phyloP scores from a whole-genome alignment of 805 yeast genomes.

The Candida yuanshanica region DNA sequence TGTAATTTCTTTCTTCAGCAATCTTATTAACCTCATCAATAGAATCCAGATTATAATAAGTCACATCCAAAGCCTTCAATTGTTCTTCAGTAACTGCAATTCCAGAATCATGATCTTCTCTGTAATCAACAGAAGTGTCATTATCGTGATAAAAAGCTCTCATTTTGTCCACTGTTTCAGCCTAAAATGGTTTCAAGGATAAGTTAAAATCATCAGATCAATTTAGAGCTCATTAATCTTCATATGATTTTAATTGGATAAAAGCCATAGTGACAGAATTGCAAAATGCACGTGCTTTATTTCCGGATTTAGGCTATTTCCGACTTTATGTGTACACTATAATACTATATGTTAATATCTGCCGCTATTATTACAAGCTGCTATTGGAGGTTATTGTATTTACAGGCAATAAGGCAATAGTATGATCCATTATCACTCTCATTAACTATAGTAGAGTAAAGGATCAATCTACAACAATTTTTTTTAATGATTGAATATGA shows the following conservation, averaged over 20 bases:
- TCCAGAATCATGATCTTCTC: constrained; percentile 72
- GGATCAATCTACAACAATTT: not conserved
- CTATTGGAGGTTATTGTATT: no score
- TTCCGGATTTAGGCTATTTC: not conserved
- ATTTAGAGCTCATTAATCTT: not conserved
- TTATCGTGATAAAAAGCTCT: constrained; percentile 63
- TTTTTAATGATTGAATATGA: not conserved
- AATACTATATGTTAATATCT: no score
- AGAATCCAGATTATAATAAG: constrained; percentile 47
- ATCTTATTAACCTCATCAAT: constrained; percentile 53
- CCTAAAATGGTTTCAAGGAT: not conserved
- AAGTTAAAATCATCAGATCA: not conserved
- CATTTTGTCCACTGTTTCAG: constrained; percentile 25
- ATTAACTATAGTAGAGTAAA: no score
- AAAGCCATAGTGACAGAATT: not conserved
- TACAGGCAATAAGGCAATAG: no score
- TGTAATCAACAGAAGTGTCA: constrained; percentile 50
- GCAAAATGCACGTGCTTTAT: not conserved
- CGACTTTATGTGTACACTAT: not conserved
- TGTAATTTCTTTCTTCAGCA: constrained; percentile 68
- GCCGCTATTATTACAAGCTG: no score
- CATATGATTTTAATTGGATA: not conserved
- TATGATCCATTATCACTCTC: no score
- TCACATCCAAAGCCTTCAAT: constrained; percentile 59
- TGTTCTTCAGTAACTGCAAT: constrained; percentile 41